Conservation (phyloP, 495 filamentous ascomycete species). For the Podospora anserina region DNA sequence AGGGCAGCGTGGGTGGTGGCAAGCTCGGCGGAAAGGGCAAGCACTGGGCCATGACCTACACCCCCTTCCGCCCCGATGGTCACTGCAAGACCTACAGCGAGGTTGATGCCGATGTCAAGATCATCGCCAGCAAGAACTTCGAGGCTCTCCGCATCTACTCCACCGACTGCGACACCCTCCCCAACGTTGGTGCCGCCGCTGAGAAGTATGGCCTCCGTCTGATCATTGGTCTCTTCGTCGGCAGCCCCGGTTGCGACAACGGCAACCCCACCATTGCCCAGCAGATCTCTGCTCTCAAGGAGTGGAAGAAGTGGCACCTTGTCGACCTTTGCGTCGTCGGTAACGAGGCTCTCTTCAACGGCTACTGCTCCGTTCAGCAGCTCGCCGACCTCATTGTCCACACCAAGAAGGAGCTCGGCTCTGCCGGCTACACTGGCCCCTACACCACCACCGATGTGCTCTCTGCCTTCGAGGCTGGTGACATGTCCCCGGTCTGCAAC, state of each 20-base stretch:
- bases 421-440: constrained; percentile 70
- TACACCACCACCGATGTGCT: constrained; percentile 86
- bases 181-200: constrained; percentile 66
- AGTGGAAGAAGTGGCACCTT: constrained; percentile 70
- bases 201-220: constrained; percentile 62
- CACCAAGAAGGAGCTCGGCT: constrained; percentile 54
- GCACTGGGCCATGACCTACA: constrained; percentile 90
- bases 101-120: constrained; percentile 62
- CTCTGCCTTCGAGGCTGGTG: constrained; percentile 58
- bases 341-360: constrained; percentile 83
- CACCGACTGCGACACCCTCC: constrained; percentile 80
- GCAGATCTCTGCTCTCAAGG: constrained; percentile 69
- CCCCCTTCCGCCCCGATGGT: constrained; percentile 64
- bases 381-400: constrained; percentile 67
- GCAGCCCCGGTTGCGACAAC: constrained; percentile 54
- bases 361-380: constrained; percentile 54
- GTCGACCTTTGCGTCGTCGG: constrained; percentile 80
- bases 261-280: constrained; percentile 49
- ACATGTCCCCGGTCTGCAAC: constrained; percentile 60
- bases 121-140: constrained; percentile 74
- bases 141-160: constrained; percentile 81
- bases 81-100: constrained; percentile 63
- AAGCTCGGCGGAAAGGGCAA: constrained; percentile 47
- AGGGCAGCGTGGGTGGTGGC: constrained; percentile 15
- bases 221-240: constrained; percentile 84